These are phyloP conservation scores for Trichoderma koningii DNA, from an alignment of 2,329 filamentous ascomycete species.

Conservation along the genomic window DNA sequence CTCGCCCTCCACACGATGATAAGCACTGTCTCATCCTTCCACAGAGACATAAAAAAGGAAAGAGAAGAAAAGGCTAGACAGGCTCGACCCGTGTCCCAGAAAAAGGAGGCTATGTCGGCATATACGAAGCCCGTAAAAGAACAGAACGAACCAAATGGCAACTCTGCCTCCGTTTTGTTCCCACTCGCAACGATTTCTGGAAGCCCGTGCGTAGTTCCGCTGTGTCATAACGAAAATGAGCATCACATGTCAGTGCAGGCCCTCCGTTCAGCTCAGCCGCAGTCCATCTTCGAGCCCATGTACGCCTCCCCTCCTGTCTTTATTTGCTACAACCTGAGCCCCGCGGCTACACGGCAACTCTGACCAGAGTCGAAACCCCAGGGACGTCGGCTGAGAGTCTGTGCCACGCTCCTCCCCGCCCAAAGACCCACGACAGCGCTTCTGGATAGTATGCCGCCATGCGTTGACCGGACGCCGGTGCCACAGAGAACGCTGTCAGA, in stretches of 20 bases:
- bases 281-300: not conserved
- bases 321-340: not conserved
- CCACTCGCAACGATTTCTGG: not conserved
- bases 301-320: not conserved
- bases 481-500: not conserved
- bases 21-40: slow-evolving; percentile 1
- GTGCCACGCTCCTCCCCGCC: not conserved
- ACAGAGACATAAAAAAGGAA: not conserved
- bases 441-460: not conserved
- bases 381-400: not conserved
- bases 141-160: not conserved
- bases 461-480: not conserved
- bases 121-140: slow-evolving; percentile 11
- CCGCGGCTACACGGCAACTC: not conserved
- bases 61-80: not conserved
- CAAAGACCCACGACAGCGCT: not conserved
- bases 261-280: not conserved
- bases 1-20: not conserved
- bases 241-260: slow-evolving; percentile 12
- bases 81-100: not conserved
- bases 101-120: slow-evolving; percentile 11
- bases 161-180: not conserved
- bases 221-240: not conserved
- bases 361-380: too few species aligned
- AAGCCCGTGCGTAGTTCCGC: not conserved